A percentile compares a stretch with the other conserved stretches of the same genome.
Conservation (phyloP, 345 rosid genomes). For the Citrus cavaleriei region DNA sequence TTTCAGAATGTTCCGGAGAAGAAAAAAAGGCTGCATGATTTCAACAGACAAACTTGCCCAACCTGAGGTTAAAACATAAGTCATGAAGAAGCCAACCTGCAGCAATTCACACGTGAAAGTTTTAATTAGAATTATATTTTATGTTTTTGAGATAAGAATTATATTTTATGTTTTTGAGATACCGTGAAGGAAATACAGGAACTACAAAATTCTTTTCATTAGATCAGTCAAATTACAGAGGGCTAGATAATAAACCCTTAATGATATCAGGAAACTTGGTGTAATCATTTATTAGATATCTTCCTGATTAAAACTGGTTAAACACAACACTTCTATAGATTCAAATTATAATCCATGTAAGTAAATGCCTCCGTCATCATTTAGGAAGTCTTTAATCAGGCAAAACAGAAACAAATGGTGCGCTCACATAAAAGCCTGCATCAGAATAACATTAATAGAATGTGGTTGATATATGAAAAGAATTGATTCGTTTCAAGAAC, state of each 20-base stretch:
- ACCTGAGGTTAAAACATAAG: constrained; percentile 81
- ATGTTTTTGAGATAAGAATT: not conserved
- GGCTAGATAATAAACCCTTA: not conserved
- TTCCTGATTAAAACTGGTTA: not conserved
- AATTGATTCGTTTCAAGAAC: not conserved
- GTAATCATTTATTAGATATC: not conserved
- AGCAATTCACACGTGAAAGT: constrained; percentile 16
- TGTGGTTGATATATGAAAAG: not conserved
- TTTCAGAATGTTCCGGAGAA: constrained; percentile 45
- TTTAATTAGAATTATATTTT: constrained; percentile 11
- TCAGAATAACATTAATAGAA: not conserved
- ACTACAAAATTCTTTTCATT: not conserved
- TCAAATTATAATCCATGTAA: not conserved
- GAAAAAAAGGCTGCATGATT: constrained; percentile 63
- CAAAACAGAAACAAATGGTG: not conserved
- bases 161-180: not conserved
- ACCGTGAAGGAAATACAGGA: not conserved
- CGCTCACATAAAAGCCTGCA: not conserved
- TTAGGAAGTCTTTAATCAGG: not conserved
- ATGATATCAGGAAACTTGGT: not conserved
- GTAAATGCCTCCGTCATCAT: constrained; percentile 1
- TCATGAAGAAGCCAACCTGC: constrained; percentile 93
- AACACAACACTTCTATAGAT: not conserved
- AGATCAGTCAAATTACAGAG: not conserved
- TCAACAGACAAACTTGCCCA: constrained; percentile 84